Evolutionary conservation across 768 basidiomycete species (phyloP).

Genomic region (Hericium rajendrae): DNA sequence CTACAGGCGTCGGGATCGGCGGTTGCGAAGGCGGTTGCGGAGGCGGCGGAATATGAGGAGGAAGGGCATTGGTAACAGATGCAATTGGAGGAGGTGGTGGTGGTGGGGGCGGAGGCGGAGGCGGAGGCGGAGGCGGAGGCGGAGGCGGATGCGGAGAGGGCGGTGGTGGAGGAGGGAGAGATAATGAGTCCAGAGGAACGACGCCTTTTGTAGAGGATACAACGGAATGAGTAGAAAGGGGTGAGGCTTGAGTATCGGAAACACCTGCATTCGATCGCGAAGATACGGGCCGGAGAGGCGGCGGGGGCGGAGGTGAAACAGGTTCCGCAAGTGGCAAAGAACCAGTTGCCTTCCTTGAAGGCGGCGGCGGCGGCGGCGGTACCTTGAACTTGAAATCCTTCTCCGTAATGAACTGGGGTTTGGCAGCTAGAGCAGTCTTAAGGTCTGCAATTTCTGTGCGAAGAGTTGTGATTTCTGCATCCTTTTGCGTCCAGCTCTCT

Average conservation of each 20-base stretch:
- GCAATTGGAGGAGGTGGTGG: conserved; percentile 13
- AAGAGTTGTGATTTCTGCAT: conserved; percentile 51
- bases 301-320: background rate
- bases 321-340: no score
- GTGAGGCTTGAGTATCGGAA: no score
- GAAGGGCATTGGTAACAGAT: conserved; percentile 13
- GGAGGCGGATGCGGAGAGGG: conserved; percentile 23
- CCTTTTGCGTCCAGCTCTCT: conserved; percentile 57
- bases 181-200: background rate
- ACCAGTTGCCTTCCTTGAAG: conserved; percentile 18
- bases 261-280: background rate
- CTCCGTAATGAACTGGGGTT: conserved; percentile 45
- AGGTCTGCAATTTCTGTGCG: conserved; percentile 39
- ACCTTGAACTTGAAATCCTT: conserved; percentile 63
- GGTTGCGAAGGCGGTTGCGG: conserved; percentile 16
- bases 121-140: conserved; percentile 19
- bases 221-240: no score
- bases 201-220: background rate
- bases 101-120: conserved; percentile 3
- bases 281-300: background rate
- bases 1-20: conserved; percentile 9
- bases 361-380: conserved; percentile 53
- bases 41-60: conserved; percentile 21
- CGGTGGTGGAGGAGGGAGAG: conserved; percentile 8
- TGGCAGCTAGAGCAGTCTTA: conserved; percentile 40